Percentiles rank a stretch among this genome's conserved stretches.
These are phyloP conservation scores for Suhomyces emberorum DNA, from an alignment of 805 yeast genomes.

Conservation along the genomic window DNA sequence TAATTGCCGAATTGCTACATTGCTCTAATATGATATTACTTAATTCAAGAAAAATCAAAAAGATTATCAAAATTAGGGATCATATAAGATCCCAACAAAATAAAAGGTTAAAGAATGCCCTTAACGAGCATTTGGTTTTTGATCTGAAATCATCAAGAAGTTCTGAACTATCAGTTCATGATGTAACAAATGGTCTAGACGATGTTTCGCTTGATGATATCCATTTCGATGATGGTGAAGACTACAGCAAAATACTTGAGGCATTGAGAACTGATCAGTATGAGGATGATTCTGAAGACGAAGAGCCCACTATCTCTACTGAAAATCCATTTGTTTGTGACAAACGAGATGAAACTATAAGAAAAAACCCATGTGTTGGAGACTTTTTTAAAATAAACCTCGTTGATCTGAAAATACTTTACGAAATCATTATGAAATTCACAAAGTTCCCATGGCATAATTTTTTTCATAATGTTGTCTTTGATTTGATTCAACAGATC, in stretches of 20 bases:
- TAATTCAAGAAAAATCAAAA: constrained; percentile 72
- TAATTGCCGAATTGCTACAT: constrained; percentile 90
- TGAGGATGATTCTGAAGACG: constrained; percentile 41
- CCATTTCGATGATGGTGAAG: constrained; percentile 21
- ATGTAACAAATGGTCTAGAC: constrained; percentile 37
- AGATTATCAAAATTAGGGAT: constrained; percentile 67
- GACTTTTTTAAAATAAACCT: constrained; percentile 82
- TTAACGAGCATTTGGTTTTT: constrained; percentile 20
- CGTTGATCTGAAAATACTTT: constrained; percentile 67
- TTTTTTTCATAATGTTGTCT: constrained; percentile 94
- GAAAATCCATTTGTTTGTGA: constrained; percentile 42
- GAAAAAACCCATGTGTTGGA: constrained; percentile 73
- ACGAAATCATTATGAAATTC: constrained; percentile 68
- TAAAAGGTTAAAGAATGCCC: constrained; percentile 45
- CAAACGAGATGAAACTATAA: constrained; percentile 28
- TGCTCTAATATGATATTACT: constrained; percentile 96
- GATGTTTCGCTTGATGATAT: constrained; percentile 36
- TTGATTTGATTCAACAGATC: constrained; percentile 93
- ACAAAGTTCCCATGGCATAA: constrained; percentile 94
- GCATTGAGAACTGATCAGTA: constrained; percentile 15
- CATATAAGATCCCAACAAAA: constrained; percentile 45
- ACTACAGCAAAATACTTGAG: constrained; percentile 17
- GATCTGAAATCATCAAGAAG: constrained; percentile 5
- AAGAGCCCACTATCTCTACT: constrained; percentile 42
- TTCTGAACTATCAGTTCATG: constrained; percentile 12